Evolutionary conservation across 2,329 filamentous ascomycete genomes (phyloP).

Genomic region (Fusarium denticulatum): DNA sequence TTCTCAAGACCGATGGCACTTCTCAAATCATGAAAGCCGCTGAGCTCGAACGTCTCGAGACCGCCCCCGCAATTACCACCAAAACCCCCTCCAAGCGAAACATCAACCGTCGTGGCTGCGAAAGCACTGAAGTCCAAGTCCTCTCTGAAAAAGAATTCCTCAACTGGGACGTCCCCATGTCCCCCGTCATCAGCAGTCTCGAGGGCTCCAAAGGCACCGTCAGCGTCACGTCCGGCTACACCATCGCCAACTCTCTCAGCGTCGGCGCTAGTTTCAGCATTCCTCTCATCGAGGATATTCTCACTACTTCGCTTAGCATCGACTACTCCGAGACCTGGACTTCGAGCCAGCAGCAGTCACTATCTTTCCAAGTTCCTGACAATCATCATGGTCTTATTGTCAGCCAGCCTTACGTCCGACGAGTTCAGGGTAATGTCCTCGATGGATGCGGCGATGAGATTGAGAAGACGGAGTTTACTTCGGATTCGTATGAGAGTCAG

Average conservation of each 20-base stretch:
- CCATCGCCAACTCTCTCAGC: conserved; percentile 25
- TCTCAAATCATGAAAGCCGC: conserved; percentile 33
- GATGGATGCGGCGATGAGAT: conserved; percentile 28
- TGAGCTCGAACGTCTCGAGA: conserved; percentile 30
- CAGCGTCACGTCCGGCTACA: conserved; percentile 18
- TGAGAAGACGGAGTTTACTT: conserved; percentile 17
- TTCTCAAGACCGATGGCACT: conserved; percentile 31
- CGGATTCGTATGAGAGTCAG: conserved; percentile 31
- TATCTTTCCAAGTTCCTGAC: conserved; percentile 24
- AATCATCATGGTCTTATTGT: conserved; percentile 35
- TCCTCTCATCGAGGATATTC: conserved; percentile 2
- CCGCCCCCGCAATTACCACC: neutral
- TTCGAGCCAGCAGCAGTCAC: conserved; percentile 24
- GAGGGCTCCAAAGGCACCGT: conserved; percentile 24
- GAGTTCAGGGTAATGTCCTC: conserved; percentile 25
- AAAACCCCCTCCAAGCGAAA: neutral
- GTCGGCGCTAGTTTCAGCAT: conserved; percentile 5
- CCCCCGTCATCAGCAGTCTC: conserved; percentile 34
- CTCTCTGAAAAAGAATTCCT: conserved; percentile 33
- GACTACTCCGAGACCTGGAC: conserved; percentile 29
- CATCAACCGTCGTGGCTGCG: conserved; percentile 15
- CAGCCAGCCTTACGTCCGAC: conserved; percentile 38
- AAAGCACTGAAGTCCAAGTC: conserved; percentile 36
- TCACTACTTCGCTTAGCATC: conserved; percentile 16
- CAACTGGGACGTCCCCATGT: conserved; percentile 40